A percentile compares a stretch with the other conserved stretches of the same genome.
Evolutionary conservation across 1,284 basidiomycete genomes (phyloP).

Genomic region (Golubevia pallescens): DNA sequence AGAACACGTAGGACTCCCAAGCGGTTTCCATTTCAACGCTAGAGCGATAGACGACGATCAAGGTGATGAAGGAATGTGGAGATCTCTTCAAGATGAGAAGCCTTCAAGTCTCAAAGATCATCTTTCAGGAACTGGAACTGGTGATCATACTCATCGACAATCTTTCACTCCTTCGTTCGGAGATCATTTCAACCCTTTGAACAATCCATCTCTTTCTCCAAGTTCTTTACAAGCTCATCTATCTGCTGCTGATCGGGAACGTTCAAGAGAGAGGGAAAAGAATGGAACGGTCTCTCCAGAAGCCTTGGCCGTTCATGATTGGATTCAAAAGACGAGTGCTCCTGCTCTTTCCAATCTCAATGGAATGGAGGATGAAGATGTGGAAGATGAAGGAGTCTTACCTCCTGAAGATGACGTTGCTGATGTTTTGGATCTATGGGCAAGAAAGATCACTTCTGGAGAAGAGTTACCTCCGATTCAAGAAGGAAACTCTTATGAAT

Average conservation of each 20-base stretch:
- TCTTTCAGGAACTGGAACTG: background rate
- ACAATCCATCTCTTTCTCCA: background rate
- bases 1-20: background rate
- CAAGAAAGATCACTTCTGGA: slow-evolving; percentile 3
- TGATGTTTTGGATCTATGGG: slow-evolving; percentile 22
- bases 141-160: background rate
- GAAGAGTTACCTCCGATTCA: slow-evolving; percentile 2
- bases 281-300: background rate
- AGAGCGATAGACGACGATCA: background rate
- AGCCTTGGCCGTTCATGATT: slow-evolving; percentile 9
- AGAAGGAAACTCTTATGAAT: background rate
- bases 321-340: slow-evolving; percentile 16
- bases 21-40: background rate
- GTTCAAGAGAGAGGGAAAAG: background rate
- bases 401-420: slow-evolving; percentile 19
- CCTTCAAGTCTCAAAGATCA: background rate
- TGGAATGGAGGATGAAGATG: slow-evolving; percentile 13
- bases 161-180: background rate
- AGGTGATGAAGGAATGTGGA: background rate
- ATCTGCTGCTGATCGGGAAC: background rate
- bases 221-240: background rate
- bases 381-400: slow-evolving; percentile 9
- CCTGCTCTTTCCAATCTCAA: slow-evolving; percentile 14
- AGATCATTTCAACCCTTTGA: background rate
- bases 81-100: background rate